Evolutionary conservation across 257 asterid genomes (phyloP), one percentile per base, ranked within the genome.

Genomic region (Nicotiana undulata): DNA sequence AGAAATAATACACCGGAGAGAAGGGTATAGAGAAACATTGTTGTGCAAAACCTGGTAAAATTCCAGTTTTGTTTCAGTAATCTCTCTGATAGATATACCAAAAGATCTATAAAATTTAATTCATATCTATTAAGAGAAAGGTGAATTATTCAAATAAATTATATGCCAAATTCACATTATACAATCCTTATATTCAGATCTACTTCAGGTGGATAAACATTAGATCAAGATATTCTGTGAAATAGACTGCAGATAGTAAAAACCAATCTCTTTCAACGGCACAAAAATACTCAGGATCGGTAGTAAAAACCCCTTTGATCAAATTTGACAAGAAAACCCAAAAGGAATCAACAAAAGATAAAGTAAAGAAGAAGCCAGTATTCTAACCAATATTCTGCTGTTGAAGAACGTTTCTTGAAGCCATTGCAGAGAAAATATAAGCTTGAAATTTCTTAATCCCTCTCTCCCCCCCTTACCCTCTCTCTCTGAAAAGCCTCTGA

Each of bases 351-450:
- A 64, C 9, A 44, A 2, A 64, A 11, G 17, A 4, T n/a, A 12
- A 12, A 18, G 31, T 53, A 5, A 8, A 3, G 9, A 58, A 67
- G 83, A 93, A 44, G 6, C 17, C 28, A 66, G 31, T 2, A 37
- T 9, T 3, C 18, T 68, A 40, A 68, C 98, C 98, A 90, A 92
- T 87, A 82, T 88, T 89, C 60, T 91, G 95, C 51, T 89, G 93
- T 81, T 90, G 96, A 85, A 83, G 74, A 53, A 75, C 85, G 8
- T 80, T 79, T 82, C 95, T 91, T 70, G 97, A 87, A 81, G 90
- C 96, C 97, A 93, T 93, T 81, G 65, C 65, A 59, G 16, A 58
- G 28, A n/a, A 49, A 81, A 31, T 24, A 40, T 31, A 59, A 20
- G 16, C 67, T 12, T 63, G 34, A 76, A 9, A 31, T 15, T 37